Percentiles rank a stretch among this genome's conserved stretches.
phyloP scores from a whole-genome alignment of 345 rosid species.

The Rhizophora apiculata region DNA sequence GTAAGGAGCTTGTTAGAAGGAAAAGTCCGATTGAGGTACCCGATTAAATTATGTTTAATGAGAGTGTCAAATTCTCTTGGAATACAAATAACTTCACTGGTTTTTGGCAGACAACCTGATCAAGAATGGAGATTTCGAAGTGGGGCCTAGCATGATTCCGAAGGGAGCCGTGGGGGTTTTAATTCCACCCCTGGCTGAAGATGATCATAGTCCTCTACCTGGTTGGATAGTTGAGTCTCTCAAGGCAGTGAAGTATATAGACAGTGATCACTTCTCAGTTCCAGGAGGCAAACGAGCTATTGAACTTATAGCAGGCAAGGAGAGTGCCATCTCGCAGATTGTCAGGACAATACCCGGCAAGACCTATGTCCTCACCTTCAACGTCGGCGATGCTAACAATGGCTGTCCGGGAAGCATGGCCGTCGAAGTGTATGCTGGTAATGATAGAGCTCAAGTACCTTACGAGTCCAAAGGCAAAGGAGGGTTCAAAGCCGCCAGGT shows the following conservation, averaged over 20 bases:
- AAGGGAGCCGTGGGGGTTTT: slow-evolving; percentile 55
- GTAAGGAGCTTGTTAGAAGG: no score
- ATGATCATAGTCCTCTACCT: slow-evolving; percentile 60
- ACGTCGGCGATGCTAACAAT: slow-evolving; percentile 57
- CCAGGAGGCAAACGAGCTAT: slow-evolving; percentile 55
- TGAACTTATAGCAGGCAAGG: slow-evolving; percentile 75
- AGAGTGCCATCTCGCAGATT: slow-evolving; percentile 62
- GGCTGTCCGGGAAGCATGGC: slow-evolving; percentile 58
- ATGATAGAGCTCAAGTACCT: slow-evolving; percentile 36
- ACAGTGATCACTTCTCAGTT: slow-evolving; percentile 51
- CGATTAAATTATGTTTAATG: no score
- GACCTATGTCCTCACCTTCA: slow-evolving; percentile 51
- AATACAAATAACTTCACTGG: no score
- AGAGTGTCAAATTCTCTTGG: no score
- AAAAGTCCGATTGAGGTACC: no score
- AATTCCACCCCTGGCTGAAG: slow-evolving; percentile 67
- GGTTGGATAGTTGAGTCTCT: slow-evolving; percentile 88
- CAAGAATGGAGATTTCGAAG: slow-evolving; percentile 72
- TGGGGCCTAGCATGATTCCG: slow-evolving; percentile 65
- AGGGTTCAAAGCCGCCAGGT: slow-evolving; percentile 40
- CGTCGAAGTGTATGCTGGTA: slow-evolving; percentile 63
- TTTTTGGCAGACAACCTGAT: slow-evolving; percentile 50
- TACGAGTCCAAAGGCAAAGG: slow-evolving; percentile 66
- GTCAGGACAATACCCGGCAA: slow-evolving; percentile 42
- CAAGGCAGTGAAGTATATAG: slow-evolving; percentile 69